These are phyloP conservation scores for Cucurbita pepo DNA, from an alignment of 306 rosid species.

Conservation along the genomic window DNA sequence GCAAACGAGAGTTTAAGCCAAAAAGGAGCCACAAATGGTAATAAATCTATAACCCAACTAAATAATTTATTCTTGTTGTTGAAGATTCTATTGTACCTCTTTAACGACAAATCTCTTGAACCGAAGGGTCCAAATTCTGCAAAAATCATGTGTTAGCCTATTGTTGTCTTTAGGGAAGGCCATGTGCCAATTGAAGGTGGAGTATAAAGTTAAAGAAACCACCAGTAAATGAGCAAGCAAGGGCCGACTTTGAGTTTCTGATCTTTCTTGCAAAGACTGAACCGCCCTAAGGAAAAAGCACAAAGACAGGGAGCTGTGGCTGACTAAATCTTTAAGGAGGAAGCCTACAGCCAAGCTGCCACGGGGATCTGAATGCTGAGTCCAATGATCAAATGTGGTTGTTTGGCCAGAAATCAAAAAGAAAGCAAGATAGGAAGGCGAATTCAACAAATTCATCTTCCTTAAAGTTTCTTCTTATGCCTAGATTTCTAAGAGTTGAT, in stretches of 20 bases:
- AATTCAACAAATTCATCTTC: neutral
- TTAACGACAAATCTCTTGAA: neutral
- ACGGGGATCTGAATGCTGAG: neutral
- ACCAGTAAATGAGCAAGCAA: neutral
- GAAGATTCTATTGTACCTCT: neutral
- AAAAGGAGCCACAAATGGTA: neutral
- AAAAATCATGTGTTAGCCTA: neutral
- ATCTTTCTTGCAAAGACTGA: neutral
- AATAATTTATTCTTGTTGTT: neutral
- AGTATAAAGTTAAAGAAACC: neutral
- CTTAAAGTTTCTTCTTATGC: neutral
- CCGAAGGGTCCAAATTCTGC: neutral
- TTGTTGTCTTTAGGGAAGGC: neutral
- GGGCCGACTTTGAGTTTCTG: neutral
- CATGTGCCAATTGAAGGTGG: neutral
- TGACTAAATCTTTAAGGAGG: neutral
- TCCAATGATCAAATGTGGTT: neutral
- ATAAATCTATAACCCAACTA: neutral
- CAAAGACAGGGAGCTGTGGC: neutral
- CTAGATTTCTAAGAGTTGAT: neutral
- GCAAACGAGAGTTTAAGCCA: neutral
- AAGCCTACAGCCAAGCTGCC: neutral
- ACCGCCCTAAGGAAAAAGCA: neutral
- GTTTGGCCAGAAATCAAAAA: neutral
- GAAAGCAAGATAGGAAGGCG: neutral